phyloP scores from a whole-genome alignment of 2,329 filamentous ascomycete species.

The Verticillium isaacii region DNA sequence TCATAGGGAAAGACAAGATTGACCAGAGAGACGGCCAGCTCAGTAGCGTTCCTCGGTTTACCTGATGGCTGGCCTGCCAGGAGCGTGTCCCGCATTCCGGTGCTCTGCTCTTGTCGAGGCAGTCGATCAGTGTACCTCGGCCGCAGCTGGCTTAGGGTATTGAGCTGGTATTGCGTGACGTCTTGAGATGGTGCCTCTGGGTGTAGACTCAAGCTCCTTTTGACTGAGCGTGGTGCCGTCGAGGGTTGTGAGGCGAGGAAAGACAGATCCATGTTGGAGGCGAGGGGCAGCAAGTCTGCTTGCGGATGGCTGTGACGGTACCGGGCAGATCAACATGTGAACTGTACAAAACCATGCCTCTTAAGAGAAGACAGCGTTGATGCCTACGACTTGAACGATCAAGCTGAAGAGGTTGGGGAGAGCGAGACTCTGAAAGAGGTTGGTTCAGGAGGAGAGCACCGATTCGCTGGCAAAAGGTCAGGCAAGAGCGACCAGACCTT shows the following conservation, averaged over 20 bases:
- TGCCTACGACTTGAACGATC: neutral
- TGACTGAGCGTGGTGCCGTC: neutral
- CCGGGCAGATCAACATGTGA: too few species aligned
- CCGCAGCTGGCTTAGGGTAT: neutral
- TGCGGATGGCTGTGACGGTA: too few species aligned
- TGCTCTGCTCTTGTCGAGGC: neutral
- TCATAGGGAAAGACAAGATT: slow-evolving; percentile 1
- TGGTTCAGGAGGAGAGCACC: neutral
- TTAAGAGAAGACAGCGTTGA: neutral
- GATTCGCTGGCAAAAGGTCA: neutral
- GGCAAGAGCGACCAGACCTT: neutral
- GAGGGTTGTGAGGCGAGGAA: neutral
- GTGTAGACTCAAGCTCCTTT: neutral
- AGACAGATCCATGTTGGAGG: neutral
- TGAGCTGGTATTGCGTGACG: neutral
- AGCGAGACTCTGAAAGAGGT: neutral
- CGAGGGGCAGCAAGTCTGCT: neutral
- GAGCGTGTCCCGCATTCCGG: neutral
- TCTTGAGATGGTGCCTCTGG: neutral
- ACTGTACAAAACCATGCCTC: too few species aligned
- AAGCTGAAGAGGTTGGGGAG: neutral
- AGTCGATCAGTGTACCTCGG: neutral
- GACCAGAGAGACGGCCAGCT: slow-evolving; percentile 1
- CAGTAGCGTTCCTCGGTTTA: slow-evolving; percentile 1
- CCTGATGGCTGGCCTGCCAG: neutral